Evolutionary conservation across 805 yeast species (phyloP), one percentile per base, ranked within the genome.

Genomic region (Wickerhamiella lipophila): DNA sequence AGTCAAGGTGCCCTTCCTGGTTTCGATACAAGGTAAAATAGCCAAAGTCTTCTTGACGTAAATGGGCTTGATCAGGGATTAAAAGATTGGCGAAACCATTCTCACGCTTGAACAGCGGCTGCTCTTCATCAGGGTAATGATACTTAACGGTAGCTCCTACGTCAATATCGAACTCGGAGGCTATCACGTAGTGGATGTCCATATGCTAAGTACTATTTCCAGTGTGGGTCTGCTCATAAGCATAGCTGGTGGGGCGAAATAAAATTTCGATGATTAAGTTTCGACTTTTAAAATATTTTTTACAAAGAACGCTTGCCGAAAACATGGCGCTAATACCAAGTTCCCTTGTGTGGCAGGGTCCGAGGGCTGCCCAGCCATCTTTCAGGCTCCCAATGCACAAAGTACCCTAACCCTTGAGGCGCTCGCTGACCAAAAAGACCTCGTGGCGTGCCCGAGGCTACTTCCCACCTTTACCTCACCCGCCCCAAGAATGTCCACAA

Each of bases 151-250:
- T 68, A 0, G 92, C 80, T 0, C 96, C 95, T 49, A 76, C 69
- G 56, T 76, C 80, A 53, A 80, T 77, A 60, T 86, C 92, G 61
- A 86, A 87, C 64, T 83, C 88, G 1, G 89, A 83, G 5, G 86
- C 72, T 27, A 85, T 56, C 19, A 81, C 70, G 58, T 71, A 80
- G 47, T 74, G 75, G 13, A 75, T 74, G 56, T 77, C 73, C 55
- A 53, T 53, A 19, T n/a, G 39, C 38, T n/a, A 22, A 32, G 38
- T 32, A n/a, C n/a, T 30, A n/a, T 18, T 32, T 16, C 6, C 12
- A 29, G 6, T 29, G 38, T 32, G 38, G 38, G 38, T 32, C 44
- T 41, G 35, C 44, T 30, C 22, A 42, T 30, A 42, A 42, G 35
- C 25, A 30, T n/a, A 3, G 38, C 26, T 42, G 46, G 29, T 23